Evolutionary conservation across 345 rosid species (phyloP).

Genomic region (Physaria fendleri): DNA sequence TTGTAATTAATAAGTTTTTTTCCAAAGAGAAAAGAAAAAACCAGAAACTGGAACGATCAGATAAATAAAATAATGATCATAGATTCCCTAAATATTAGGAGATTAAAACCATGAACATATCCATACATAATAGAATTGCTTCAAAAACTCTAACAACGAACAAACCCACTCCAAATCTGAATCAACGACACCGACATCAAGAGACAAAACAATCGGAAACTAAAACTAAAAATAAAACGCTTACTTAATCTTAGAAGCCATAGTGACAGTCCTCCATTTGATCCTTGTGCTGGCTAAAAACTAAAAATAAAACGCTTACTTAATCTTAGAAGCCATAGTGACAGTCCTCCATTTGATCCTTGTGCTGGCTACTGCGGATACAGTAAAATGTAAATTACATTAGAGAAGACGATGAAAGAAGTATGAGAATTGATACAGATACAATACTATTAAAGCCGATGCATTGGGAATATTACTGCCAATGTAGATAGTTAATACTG

Average conservation of each 20-base stretch:
- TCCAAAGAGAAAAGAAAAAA: too few species aligned
- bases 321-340: constrained; percentile 27
- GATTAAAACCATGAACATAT: too few species aligned
- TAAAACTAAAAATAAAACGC: neutral
- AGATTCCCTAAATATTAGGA: too few species aligned
- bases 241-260: constrained; percentile 33
- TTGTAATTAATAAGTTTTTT: too few species aligned
- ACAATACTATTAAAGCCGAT: neutral
- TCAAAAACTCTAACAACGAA: too few species aligned
- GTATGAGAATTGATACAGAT: neutral
- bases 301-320: constrained; percentile 7
- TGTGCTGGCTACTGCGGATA: neutral
- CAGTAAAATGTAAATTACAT: neutral
- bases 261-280: neutral
- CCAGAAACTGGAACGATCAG: too few species aligned
- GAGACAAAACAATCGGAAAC: neutral
- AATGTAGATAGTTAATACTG: too few species aligned
- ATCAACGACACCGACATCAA: neutral
- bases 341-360: neutral
- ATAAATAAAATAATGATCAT: too few species aligned
- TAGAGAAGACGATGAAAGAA: neutral
- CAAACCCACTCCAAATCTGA: constrained; percentile 26
- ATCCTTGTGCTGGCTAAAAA: neutral
- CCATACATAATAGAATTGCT: too few species aligned
- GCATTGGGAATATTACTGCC: too few species aligned